Percentiles rank a stretch among this genome's conserved stretches.
phyloP scores from a whole-genome alignment of 345 rosid genomes.

The Rhodomyrtus tomentosa region DNA sequence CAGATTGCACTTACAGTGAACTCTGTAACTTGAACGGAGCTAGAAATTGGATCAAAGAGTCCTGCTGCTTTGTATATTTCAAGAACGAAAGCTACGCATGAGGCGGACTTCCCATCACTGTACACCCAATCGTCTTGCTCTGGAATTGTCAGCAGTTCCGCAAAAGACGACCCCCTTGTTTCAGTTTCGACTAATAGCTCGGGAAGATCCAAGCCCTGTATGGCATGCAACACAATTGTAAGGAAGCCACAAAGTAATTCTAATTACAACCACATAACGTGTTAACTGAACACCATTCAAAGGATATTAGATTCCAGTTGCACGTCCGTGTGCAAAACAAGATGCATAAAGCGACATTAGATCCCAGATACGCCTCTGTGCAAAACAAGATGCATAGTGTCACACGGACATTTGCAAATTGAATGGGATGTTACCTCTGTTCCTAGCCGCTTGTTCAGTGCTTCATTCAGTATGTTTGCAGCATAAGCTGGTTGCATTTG shows the following conservation, averaged over 20 bases:
- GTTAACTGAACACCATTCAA: background rate
- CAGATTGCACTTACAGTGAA: constrained; percentile 57
- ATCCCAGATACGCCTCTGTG: too few species aligned
- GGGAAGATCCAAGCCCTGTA: constrained; percentile 77
- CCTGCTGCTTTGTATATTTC: constrained; percentile 97
- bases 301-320: background rate
- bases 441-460: constrained; percentile 87
- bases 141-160: constrained; percentile 78
- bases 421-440: constrained; percentile 40
- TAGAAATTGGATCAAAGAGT: constrained; percentile 56
- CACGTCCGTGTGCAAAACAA: background rate
- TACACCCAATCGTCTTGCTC: constrained; percentile 94
- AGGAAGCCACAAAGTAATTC: background rate
- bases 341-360: background rate
- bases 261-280: background rate
- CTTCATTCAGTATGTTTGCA: constrained; percentile 94
- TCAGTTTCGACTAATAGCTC: constrained; percentile 75
- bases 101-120: constrained; percentile 85
- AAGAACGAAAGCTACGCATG: constrained; percentile 86
- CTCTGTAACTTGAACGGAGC: constrained; percentile 81
- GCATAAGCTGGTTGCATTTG: constrained; percentile 87
- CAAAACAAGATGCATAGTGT: background rate
- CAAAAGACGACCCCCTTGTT: constrained; percentile 82
- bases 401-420: background rate
- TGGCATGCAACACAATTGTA: constrained; percentile 1